Evolutionary conservation across 306 rosid genomes (phyloP).

Genomic region (Hippophae rhamnoides): DNA sequence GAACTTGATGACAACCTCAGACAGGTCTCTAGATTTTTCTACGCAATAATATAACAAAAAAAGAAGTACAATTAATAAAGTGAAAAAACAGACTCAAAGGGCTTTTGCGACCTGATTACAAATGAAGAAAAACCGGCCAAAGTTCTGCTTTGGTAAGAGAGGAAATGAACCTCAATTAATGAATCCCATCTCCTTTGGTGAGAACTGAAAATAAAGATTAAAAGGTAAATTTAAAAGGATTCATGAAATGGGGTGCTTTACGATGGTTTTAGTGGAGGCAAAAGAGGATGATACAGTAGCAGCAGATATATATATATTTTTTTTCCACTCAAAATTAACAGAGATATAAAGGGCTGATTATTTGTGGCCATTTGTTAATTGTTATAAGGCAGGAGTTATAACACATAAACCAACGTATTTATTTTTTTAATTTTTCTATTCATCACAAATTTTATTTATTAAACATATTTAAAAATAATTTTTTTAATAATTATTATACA

Average conservation of each 20-base stretch:
- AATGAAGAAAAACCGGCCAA: background rate
- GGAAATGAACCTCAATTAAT: background rate
- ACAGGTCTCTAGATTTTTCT: background rate
- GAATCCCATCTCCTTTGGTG: background rate
- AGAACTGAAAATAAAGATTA: background rate
- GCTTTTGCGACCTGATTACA: slow-evolving; percentile 1
- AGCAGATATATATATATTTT: background rate
- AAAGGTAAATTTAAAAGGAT: background rate
- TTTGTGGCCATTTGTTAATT: too few species aligned
- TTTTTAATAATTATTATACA: too few species aligned
- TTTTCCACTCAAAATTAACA: background rate
- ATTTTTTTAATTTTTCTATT: too few species aligned
- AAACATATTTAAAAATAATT: too few species aligned
- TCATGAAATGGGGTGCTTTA: background rate
- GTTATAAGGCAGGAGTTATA: too few species aligned
- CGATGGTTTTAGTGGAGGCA: background rate
- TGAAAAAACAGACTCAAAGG: slow-evolving; percentile 8
- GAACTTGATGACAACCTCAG: slow-evolving; percentile 27
- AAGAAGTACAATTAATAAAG: background rate
- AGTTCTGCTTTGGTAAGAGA: background rate
- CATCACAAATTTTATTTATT: too few species aligned
- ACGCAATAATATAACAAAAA: slow-evolving; percentile 2
- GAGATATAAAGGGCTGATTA: too few species aligned
- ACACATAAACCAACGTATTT: too few species aligned
- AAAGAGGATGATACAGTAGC: background rate